These are phyloP conservation scores for Talaromyces sp. DNA, from an alignment of 2,329 filamentous ascomycete genomes.

Conservation along the genomic window DNA sequence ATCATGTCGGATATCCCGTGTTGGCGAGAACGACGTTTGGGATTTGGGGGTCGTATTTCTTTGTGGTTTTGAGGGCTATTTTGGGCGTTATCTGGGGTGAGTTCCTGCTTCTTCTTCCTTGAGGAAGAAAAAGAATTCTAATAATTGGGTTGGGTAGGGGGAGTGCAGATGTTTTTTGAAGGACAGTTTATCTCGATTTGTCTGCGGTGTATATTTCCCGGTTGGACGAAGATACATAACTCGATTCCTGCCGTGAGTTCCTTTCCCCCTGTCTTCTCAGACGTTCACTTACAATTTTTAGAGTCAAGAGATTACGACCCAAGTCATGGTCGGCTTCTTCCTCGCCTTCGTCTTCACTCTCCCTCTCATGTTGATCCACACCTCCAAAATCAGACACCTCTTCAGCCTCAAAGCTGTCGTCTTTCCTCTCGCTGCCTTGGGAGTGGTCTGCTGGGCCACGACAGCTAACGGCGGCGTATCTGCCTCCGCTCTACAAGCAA, in stretches of 20 bases:
- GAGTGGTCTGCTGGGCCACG: conserved; percentile 36
- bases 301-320: conserved; percentile 25
- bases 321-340: conserved; percentile 26
- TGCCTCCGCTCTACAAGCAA: conserved; percentile 20
- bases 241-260: conserved; percentile 22
- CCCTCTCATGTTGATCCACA: conserved; percentile 34
- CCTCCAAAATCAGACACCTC: conserved; percentile 34
- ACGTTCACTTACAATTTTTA: not conserved
- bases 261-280: not conserved
- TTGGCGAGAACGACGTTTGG: conserved; percentile 21
- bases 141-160: conserved; percentile 15
- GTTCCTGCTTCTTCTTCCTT: not conserved
- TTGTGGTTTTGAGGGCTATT: conserved; percentile 21
- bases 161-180: conserved; percentile 23
- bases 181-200: conserved; percentile 27
- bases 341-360: conserved; percentile 25
- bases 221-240: conserved; percentile 25
- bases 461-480: conserved; percentile 25
- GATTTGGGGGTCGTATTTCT: conserved; percentile 22
- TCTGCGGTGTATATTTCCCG: conserved; percentile 26
- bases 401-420: conserved; percentile 37
- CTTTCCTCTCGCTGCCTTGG: conserved; percentile 36
- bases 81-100: conserved; percentile 22
- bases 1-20: conserved; percentile 23
- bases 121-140: not conserved